phyloP scores from a whole-genome alignment of 2,329 filamentous ascomycete species.

The Fusarium sp. region DNA sequence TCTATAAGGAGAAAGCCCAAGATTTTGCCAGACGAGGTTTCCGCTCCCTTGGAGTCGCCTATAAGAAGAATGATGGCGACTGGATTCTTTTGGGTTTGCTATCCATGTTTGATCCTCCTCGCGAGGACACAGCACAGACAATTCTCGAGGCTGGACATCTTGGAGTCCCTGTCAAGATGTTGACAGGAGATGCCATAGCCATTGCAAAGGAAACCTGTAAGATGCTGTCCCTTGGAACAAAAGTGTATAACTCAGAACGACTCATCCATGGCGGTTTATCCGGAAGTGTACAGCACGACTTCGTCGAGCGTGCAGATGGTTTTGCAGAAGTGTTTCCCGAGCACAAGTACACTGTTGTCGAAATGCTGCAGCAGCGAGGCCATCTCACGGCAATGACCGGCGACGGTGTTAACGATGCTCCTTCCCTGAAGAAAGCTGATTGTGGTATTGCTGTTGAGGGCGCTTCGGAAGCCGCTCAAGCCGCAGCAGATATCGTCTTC shows the following conservation, averaged over 20 bases:
- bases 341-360: slow-evolving; percentile 26
- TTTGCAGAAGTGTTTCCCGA: slow-evolving; percentile 27
- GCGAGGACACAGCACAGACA: slow-evolving; percentile 19
- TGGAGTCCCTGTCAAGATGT: slow-evolving; percentile 23
- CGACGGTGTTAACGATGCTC: slow-evolving; percentile 22
- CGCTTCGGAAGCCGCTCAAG: slow-evolving; percentile 23
- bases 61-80: slow-evolving; percentile 30
- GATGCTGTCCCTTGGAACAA: slow-evolving; percentile 20
- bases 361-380: slow-evolving; percentile 24
- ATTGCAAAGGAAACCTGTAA: slow-evolving; percentile 34
- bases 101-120: slow-evolving; percentile 30
- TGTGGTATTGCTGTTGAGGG: slow-evolving; percentile 31
- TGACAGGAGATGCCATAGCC: slow-evolving; percentile 27
- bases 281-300: slow-evolving; percentile 29
- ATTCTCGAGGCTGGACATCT: slow-evolving; percentile 30
- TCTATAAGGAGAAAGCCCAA: slow-evolving; percentile 27
- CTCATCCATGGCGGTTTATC: slow-evolving; percentile 16
- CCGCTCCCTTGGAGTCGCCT: slow-evolving; percentile 26
- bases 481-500: slow-evolving; percentile 27
- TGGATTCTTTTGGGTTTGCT: slow-evolving; percentile 23
- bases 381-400: slow-evolving; percentile 32
- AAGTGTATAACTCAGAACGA: slow-evolving; percentile 25
- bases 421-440: slow-evolving; percentile 15
- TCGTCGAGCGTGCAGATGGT: slow-evolving; percentile 29
- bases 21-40: slow-evolving; percentile 30